A percentile compares a stretch with the other conserved stretches of the same genome.
phyloP scores from a whole-genome alignment of 306 rosid species.

The Lablab purpureus region DNA sequence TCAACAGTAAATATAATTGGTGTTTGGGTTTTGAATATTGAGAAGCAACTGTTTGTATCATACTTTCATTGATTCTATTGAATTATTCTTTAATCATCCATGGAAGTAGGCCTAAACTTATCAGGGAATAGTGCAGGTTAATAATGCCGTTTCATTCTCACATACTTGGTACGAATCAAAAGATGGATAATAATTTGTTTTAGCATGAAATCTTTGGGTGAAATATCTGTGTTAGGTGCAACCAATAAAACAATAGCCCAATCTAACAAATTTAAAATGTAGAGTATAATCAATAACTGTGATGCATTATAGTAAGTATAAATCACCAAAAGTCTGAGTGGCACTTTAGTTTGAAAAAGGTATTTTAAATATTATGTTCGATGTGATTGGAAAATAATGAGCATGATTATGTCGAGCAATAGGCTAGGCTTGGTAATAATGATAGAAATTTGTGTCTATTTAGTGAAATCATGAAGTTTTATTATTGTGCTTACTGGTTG shows the following conservation, averaged over 20 bases:
- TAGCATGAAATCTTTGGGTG: neutral
- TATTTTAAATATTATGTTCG: neutral
- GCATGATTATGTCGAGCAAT: constrained; percentile 6
- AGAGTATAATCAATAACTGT: neutral
- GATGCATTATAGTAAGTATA: neutral
- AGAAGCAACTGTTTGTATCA: neutral
- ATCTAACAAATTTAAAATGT: neutral
- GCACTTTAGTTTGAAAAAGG: neutral
- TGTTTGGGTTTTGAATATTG: neutral
- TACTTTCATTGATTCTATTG: neutral
- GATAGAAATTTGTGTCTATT: neutral
- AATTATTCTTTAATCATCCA: neutral
- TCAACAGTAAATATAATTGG: neutral
- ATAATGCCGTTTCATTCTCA: neutral
- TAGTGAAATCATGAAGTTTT: constrained; percentile 30
- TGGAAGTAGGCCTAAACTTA: neutral
- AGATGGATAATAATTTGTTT: neutral
- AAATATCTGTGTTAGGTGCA: neutral
- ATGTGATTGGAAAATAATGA: constrained; percentile 12
- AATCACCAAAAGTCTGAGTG: neutral
- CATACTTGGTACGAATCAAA: neutral
- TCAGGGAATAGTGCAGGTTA: neutral
- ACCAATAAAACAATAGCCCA: neutral
- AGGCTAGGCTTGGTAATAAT: neutral
- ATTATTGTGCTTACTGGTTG: neutral